Evolutionary conservation across 257 asterid genomes (phyloP).

Genomic region (Solanum lycopersicoides): DNA sequence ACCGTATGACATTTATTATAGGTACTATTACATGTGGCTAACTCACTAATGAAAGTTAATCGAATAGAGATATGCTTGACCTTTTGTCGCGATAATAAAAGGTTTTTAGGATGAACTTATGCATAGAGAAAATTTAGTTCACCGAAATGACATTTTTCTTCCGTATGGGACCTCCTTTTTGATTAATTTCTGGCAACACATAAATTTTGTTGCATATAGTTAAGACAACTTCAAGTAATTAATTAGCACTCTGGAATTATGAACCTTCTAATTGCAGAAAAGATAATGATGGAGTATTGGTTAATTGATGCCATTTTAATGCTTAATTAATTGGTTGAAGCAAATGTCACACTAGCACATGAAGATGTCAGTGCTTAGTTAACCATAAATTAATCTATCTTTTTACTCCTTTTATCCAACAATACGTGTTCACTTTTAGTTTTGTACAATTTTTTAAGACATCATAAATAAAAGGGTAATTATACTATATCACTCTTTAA

Average conservation of each 20-base stretch:
- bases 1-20: not conserved
- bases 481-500: too few relatives aligned
- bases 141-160: not conserved
- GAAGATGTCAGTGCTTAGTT: not conserved
- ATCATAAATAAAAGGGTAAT: too few relatives aligned
- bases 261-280: not conserved
- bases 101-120: not conserved
- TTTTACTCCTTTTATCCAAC: not conserved
- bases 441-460: too few relatives aligned
- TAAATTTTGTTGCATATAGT: not conserved
- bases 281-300: not conserved
- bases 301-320: not conserved
- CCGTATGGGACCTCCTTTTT: not conserved
- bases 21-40: not conserved
- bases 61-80: not conserved
- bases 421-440: too few relatives aligned
- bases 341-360: not conserved
- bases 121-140: not conserved
- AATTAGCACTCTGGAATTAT: not conserved
- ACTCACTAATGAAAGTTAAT: not conserved
- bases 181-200: not conserved
- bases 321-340: not conserved
- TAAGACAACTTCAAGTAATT: not conserved
- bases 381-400: not conserved
- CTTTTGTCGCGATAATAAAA: not conserved